Conservation (phyloP, 2,329 filamentous ascomycete species). For the Verticillium nubilum region DNA sequence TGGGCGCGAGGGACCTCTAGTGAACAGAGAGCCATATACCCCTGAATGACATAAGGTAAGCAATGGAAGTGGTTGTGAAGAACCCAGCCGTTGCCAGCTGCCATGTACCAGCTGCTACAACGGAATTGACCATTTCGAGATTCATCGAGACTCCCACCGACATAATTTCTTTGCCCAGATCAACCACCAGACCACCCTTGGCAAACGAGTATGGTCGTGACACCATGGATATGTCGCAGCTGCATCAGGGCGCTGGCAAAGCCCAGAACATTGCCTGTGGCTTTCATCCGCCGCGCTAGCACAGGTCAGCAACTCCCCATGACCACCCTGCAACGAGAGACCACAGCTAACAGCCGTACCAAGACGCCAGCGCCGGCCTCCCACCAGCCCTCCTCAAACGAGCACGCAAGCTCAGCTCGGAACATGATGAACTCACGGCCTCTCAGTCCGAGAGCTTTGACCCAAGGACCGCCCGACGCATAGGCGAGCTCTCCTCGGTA, state of each 20-base stretch:
- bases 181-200: background rate
- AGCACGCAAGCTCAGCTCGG: slow-evolving; percentile 50
- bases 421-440: slow-evolving; percentile 50
- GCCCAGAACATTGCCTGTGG: slow-evolving; percentile 3
- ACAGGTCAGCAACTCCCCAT: slow-evolving; percentile 28
- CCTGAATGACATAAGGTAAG: background rate
- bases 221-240: slow-evolving; percentile 48
- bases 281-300: slow-evolving; percentile 36
- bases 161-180: background rate
- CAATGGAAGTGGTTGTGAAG: too few species aligned
- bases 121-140: background rate
- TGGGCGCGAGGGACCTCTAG: too few species aligned
- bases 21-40: too few species aligned
- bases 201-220: slow-evolving; percentile 25
- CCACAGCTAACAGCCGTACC: background rate
- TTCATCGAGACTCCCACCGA: background rate
- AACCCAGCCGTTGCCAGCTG: slow-evolving; percentile 1
- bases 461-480: slow-evolving; percentile 49
- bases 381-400: slow-evolving; percentile 54
- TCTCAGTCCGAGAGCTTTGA: slow-evolving; percentile 51
- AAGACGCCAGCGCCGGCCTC: slow-evolving; percentile 28
- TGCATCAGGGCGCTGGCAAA: slow-evolving; percentile 33
- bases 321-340: slow-evolving; percentile 3
- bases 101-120: too few species aligned
- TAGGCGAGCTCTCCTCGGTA: slow-evolving; percentile 56